Evolutionary conservation across 2,329 filamentous ascomycete species (phyloP).

Genomic region (Coleophoma eucalyptorum): DNA sequence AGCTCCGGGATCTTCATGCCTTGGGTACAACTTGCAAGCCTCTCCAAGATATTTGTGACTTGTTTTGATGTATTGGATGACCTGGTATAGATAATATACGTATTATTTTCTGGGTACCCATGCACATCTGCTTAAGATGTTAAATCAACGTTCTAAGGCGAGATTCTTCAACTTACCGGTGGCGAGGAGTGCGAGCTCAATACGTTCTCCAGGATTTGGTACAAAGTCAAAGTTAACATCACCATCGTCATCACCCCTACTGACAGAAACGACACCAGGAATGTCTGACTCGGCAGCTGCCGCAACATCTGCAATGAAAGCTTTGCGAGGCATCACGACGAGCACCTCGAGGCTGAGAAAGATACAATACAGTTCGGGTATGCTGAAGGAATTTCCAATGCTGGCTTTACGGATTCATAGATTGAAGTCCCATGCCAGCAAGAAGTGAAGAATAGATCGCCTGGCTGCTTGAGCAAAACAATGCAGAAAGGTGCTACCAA

Average conservation of each 20-base stretch:
- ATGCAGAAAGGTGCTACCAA: no score
- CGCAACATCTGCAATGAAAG: conserved; percentile 57
- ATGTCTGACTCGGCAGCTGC: conserved; percentile 35
- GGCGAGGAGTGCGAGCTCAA: conserved; percentile 20
- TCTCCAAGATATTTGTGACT: conserved; percentile 20
- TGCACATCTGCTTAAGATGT: conserved; percentile 39
- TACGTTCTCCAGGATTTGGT: conserved; percentile 20
- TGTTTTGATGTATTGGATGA: conserved; percentile 36
- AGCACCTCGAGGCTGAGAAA: not conserved
- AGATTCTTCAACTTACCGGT: conserved; percentile 14
- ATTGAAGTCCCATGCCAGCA: no score
- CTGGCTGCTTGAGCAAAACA: no score
- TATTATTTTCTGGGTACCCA: conserved; percentile 39
- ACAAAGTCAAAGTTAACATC: conserved; percentile 61
- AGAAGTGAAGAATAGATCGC: no score
- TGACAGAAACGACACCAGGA: conserved; percentile 48
- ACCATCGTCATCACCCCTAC: conserved; percentile 65
- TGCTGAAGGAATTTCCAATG: no score
- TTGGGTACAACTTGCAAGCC: not conserved
- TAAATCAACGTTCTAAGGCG: conserved; percentile 6
- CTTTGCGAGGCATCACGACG: conserved; percentile 57
- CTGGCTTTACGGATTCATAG: not conserved
- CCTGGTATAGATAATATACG: conserved; percentile 49
- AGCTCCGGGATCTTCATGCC: not conserved
- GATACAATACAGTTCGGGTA: no score